phyloP scores from a whole-genome alignment of 225 moss, liverwort and hornwort genomes.

The Pseudoscleropodium purum region DNA sequence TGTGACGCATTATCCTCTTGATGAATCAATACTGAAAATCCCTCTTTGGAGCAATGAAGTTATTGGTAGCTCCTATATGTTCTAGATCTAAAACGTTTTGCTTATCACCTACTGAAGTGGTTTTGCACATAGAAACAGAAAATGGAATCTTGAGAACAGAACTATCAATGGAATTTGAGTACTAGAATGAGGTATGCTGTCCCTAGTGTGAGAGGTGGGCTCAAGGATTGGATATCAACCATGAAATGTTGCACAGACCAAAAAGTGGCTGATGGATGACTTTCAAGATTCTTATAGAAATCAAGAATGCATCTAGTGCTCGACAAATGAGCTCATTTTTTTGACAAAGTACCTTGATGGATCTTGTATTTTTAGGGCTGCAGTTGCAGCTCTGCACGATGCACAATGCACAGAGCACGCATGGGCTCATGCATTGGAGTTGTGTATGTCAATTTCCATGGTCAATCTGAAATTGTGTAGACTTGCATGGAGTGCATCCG shows the following conservation, averaged over 20 bases:
- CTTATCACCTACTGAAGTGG: neutral
- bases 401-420: fast-evolving
- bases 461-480: neutral
- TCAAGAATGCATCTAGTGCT: too few relatives aligned
- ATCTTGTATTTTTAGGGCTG: neutral
- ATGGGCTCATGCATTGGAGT: neutral
- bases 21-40: neutral
- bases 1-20: neutral
- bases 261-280: neutral
- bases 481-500: neutral
- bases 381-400: fast-evolving
- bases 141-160: neutral
- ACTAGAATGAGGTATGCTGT: too few relatives aligned
- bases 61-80: neutral
- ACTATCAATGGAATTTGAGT: neutral
- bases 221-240: neutral
- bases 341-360: neutral
- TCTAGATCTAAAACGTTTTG: neutral
- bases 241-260: neutral
- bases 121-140: neutral
- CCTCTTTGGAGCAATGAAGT: neutral
- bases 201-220: neutral
- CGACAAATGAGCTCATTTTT: neutral
- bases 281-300: neutral
- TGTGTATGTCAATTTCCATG: neutral